A percentile compares a stretch with the other conserved stretches of the same genome.
Conservation (phyloP, 1,284 basidiomycete genomes). For the Hypsizygus ulmarius region DNA sequence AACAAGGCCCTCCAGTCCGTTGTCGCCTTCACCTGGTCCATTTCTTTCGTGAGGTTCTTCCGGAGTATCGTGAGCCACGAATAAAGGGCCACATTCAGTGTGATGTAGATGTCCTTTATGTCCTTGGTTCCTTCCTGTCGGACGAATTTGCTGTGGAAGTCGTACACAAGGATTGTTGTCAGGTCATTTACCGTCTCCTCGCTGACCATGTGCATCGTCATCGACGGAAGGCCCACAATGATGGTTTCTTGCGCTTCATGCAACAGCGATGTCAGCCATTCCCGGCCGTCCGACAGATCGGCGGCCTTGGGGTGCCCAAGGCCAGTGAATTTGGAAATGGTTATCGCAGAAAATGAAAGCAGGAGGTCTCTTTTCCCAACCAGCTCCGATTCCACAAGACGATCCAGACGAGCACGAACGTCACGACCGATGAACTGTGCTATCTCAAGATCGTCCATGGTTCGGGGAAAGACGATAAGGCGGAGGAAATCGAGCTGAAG, state of each 20-base stretch:
- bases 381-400: conserved; percentile 51
- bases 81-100: conserved; percentile 76
- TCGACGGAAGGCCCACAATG: conserved; percentile 75
- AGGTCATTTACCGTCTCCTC: conserved; percentile 49
- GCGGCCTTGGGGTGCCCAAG: conserved; percentile 47
- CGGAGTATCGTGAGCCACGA: conserved; percentile 75
- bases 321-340: conserved; percentile 67
- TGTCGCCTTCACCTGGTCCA: conserved; percentile 65
- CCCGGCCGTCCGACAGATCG: conserved; percentile 39
- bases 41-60: conserved; percentile 69
- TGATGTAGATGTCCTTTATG: conserved; percentile 75
- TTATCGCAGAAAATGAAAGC: conserved; percentile 70
- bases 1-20: conserved; percentile 48
- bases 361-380: conserved; percentile 59
- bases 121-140: conserved; percentile 50
- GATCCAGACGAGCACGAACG: conserved; percentile 65
- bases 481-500: conserved; percentile 60
- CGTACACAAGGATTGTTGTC: conserved; percentile 52
- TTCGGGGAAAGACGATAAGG: conserved; percentile 72
- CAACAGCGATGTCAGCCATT: conserved; percentile 57
- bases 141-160: conserved; percentile 71
- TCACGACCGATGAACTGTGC: conserved; percentile 67
- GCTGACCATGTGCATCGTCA: conserved; percentile 76
- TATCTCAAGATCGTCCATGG: conserved; percentile 69
- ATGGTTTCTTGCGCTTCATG: conserved; percentile 61